Evolutionary conservation across 1,284 basidiomycete genomes (phyloP).

Genomic region (Rhodotorula sp.): DNA sequence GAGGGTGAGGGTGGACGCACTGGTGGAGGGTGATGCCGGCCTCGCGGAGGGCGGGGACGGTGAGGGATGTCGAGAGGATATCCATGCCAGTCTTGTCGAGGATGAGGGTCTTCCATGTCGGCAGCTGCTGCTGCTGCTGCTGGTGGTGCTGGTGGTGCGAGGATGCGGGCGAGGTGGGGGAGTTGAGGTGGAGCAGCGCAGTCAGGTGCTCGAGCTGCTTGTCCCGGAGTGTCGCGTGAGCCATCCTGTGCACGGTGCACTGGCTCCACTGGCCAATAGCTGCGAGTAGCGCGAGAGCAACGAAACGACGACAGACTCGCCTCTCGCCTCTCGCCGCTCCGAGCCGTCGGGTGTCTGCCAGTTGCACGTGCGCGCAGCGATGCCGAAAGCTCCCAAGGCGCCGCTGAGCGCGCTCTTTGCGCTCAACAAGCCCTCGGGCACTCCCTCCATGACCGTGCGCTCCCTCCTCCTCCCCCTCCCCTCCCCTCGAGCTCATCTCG

Average conservation of each 20-base stretch:
- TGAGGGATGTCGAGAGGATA: constrained; percentile 87
- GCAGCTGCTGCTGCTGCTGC: constrained; percentile 58
- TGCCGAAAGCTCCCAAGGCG: constrained; percentile 31
- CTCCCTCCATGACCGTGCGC: constrained; percentile 71
- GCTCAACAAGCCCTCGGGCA: constrained; percentile 80
- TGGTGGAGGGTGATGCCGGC: constrained; percentile 97
- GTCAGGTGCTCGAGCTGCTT: constrained; percentile 75
- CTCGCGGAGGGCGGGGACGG: constrained; percentile 94
- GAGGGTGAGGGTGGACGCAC: constrained; percentile 58
- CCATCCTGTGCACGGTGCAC: background rate
- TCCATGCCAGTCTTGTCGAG: constrained; percentile 95
- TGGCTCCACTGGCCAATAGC: background rate
- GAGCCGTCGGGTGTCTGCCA: background rate
- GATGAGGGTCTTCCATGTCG: constrained; percentile 95
- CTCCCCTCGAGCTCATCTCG: background rate
- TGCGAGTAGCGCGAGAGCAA: background rate
- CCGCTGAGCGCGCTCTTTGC: constrained; percentile 67
- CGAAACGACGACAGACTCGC: too few relatives aligned
- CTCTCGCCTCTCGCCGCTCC: background rate
- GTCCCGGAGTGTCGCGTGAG: constrained; percentile 65
- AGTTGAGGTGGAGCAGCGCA: constrained; percentile 64
- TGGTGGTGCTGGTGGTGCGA: constrained; percentile 10
- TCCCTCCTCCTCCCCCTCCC: background rate
- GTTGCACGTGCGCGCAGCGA: background rate
- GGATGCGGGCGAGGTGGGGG: constrained; percentile 19